phyloP scores from a whole-genome alignment of 768 basidiomycete genomes.

The Leccinum obscurum region DNA sequence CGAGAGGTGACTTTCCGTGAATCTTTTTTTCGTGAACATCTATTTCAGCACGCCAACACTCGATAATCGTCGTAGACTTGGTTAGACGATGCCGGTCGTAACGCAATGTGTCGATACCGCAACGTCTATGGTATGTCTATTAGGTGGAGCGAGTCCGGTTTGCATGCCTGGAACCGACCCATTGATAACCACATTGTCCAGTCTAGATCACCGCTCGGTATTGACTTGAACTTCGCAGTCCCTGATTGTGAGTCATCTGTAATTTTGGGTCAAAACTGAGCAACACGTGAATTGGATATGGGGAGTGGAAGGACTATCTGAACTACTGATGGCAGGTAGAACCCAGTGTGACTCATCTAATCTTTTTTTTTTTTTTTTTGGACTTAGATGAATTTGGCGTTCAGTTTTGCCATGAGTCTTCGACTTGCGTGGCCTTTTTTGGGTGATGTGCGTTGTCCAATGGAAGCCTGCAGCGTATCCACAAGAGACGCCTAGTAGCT shows the following conservation, averaged over 20 bases:
- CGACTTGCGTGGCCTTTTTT: too few relatives aligned
- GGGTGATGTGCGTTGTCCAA: neutral
- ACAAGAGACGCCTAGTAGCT: too few relatives aligned
- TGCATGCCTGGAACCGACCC: constrained; percentile 2
- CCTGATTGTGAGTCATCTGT: neutral
- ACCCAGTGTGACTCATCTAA: too few relatives aligned
- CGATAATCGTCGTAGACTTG: neutral
- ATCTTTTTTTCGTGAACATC: neutral
- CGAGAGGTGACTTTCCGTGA: constrained; percentile 1
- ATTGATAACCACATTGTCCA: neutral
- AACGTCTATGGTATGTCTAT: neutral
- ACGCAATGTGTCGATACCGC: neutral
- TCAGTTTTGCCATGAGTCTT: too few relatives aligned
- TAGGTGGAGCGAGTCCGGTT: constrained; percentile 5
- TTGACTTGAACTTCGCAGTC: neutral
- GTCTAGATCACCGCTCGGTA: neutral
- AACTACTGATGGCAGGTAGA: too few relatives aligned
- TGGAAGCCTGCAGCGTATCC: too few relatives aligned
- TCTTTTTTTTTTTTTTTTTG: too few relatives aligned
- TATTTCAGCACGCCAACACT: neutral
- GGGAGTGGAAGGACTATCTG: too few relatives aligned
- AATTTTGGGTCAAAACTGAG: constrained; percentile 1
- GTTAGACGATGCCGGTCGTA: neutral
- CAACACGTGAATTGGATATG: too few relatives aligned
- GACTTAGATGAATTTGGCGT: too few relatives aligned